These are phyloP conservation scores for Candida tropicalis DNA, from an alignment of 1,139 yeast genomes.

Conservation along the genomic window DNA sequence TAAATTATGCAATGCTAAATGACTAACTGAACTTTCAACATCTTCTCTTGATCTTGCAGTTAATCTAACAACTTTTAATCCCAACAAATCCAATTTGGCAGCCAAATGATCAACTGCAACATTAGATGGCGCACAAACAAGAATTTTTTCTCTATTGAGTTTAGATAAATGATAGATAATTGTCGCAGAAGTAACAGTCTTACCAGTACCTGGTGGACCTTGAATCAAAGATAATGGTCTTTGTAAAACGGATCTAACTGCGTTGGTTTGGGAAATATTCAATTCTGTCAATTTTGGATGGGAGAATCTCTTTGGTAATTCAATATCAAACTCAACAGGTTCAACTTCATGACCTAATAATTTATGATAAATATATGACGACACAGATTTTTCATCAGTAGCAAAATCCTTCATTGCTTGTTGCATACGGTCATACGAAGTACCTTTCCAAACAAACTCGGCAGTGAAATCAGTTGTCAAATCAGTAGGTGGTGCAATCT, in stretches of 20 bases:
- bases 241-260: constrained; percentile 71
- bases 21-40: constrained; percentile 62
- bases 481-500: constrained; percentile 61
- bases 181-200: constrained; percentile 91
- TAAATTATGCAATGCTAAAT: constrained; percentile 54
- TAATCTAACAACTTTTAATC: constrained; percentile 75
- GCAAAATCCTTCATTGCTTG: constrained; percentile 75
- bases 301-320: constrained; percentile 63
- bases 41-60: constrained; percentile 82
- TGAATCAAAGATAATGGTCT: constrained; percentile 85
- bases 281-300: constrained; percentile 69
- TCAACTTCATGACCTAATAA: constrained; percentile 81
- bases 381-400: constrained; percentile 66
- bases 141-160: constrained; percentile 56
- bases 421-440: constrained; percentile 84
- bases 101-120: constrained; percentile 95
- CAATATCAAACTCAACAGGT: constrained; percentile 60
- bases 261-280: constrained; percentile 77
- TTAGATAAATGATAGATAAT: constrained; percentile 76
- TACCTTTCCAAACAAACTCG: constrained; percentile 89
- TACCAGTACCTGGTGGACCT: constrained; percentile 99
- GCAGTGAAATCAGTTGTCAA: constrained; percentile 73
- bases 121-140: constrained; percentile 95
- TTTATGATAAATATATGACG: constrained; percentile 77
- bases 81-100: constrained; percentile 63